Conservation (phyloP, 192 early-diverging fungal species). For the Cetraspora pellucida region DNA sequence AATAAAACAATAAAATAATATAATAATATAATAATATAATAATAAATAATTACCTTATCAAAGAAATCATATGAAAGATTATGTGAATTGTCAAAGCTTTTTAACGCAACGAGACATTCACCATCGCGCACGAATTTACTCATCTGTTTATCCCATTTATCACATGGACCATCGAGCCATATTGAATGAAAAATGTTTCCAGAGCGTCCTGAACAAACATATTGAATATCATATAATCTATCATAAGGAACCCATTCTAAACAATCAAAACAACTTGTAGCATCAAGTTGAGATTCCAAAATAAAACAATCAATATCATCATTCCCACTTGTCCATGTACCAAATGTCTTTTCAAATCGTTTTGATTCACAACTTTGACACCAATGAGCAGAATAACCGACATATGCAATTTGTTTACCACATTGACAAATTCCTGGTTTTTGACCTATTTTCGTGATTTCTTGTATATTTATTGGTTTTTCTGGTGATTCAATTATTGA, state of each 20-base stretch:
- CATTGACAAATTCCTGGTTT: not conserved
- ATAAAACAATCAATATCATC: constrained; percentile 30
- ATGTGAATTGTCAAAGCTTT: constrained; percentile 23
- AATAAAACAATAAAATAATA: not conserved
- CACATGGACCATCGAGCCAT: constrained; percentile 17
- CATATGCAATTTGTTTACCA: not conserved
- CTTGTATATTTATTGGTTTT: not conserved
- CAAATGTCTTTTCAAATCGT: constrained; percentile 13
- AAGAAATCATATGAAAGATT: constrained; percentile 1
- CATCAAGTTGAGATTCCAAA: constrained; percentile 7
- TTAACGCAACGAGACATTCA: constrained; percentile 11
- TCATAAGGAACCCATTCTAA: constrained; percentile 31
- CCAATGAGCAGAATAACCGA: constrained; percentile 18
- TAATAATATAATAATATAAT: not conserved
- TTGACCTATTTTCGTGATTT: not conserved
- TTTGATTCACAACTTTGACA: constrained; percentile 17
- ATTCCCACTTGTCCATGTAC: constrained; percentile 20
- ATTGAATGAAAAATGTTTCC: constrained; percentile 6
- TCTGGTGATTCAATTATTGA: not conserved
- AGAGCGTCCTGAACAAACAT: constrained; percentile 4
- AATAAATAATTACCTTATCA: constrained; percentile 9
- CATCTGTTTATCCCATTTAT: not conserved
- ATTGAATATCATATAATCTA: constrained; percentile 18
- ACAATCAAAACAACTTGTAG: not conserved
- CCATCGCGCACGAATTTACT: not conserved